Conservation (phyloP, 768 basidiomycete species). For the Pleurotus tuoliensis region DNA sequence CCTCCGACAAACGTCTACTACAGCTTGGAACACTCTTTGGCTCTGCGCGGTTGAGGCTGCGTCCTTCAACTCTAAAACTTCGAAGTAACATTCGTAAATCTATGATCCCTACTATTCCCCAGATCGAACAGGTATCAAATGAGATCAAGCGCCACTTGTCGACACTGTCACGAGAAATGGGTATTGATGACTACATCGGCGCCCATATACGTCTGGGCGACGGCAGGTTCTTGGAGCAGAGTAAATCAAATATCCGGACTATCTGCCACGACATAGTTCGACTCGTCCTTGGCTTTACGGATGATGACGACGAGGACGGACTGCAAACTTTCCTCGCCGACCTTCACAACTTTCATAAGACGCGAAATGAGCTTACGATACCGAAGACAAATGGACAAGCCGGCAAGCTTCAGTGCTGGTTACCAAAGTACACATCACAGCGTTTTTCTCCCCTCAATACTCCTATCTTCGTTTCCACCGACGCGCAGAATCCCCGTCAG, state of each 20-base stretch:
- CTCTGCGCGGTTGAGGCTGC: constrained; percentile 60
- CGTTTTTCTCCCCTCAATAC: constrained; percentile 39
- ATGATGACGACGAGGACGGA: constrained; percentile 25
- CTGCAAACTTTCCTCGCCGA: constrained; percentile 23
- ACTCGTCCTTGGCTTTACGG: constrained; percentile 38
- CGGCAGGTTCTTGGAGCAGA: constrained; percentile 49
- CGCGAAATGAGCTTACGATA: constrained; percentile 10
- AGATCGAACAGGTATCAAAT: constrained; percentile 39
- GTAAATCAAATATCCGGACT: constrained; percentile 35
- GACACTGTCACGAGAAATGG: background rate
- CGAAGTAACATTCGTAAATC: constrained; percentile 44
- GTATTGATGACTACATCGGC: constrained; percentile 46
- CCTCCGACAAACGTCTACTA: constrained; percentile 45
- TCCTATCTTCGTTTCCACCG: constrained; percentile 67
- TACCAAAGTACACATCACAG: constrained; percentile 28
- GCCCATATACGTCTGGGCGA: constrained; percentile 71
- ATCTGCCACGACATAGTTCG: constrained; percentile 60
- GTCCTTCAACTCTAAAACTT: constrained; percentile 26
- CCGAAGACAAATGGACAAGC: constrained; percentile 13
- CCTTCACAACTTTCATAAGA: constrained; percentile 18
- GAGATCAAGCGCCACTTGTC: constrained; percentile 36
- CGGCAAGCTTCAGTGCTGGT: constrained; percentile 35
- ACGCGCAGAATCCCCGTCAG: constrained; percentile 34
- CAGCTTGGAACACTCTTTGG: constrained; percentile 78
- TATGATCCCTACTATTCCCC: constrained; percentile 56